A percentile compares a stretch with the other conserved stretches of the same genome.
Evolutionary conservation across 305 asterid species (phyloP).

Genomic region (Rubia balearica): DNA sequence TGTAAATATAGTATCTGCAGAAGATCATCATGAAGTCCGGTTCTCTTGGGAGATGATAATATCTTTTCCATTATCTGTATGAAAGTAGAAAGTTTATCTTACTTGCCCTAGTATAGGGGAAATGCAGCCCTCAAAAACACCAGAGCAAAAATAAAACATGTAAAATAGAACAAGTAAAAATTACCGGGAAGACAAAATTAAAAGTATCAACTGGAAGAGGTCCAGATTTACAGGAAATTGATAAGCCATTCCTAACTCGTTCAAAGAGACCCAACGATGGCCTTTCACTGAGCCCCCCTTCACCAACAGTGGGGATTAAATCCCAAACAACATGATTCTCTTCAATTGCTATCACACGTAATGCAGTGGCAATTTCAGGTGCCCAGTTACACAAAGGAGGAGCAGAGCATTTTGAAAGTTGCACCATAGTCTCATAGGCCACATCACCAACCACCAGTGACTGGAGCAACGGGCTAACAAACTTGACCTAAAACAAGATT

Average conservation of each 20-base stretch:
- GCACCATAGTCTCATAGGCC: slow-evolving; percentile 85
- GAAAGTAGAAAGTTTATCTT: slow-evolving; percentile 11
- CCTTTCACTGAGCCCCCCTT: slow-evolving; percentile 46
- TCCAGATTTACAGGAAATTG: slow-evolving; percentile 82
- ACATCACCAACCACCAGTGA: slow-evolving; percentile 84
- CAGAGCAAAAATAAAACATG: slow-evolving; percentile 9
- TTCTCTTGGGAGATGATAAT: slow-evolving; percentile 78
- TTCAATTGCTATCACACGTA: slow-evolving; percentile 61
- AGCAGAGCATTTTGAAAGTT: slow-evolving; percentile 78
- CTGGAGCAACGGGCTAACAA: slow-evolving; percentile 63
- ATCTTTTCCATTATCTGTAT: slow-evolving; percentile 82
- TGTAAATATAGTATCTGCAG: slow-evolving; percentile 89
- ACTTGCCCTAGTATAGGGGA: not conserved
- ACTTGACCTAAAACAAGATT: slow-evolving; percentile 49
- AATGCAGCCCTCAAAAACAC: slow-evolving; percentile 1
- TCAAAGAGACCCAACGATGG: slow-evolving; percentile 77
- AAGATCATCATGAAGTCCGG: slow-evolving; percentile 84
- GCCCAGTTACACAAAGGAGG: slow-evolving; percentile 96
- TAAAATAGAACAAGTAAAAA: slow-evolving; percentile 9
- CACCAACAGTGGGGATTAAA: slow-evolving; percentile 60
- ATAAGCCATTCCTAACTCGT: slow-evolving; percentile 70
- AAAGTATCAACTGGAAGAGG: slow-evolving; percentile 96
- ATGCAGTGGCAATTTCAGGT: slow-evolving; percentile 91
- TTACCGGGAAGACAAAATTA: slow-evolving; percentile 92
- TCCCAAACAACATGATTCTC: slow-evolving; percentile 56